These are phyloP conservation scores for Echinosophora koreensis DNA, from an alignment of 306 rosid genomes.

Conservation along the genomic window DNA sequence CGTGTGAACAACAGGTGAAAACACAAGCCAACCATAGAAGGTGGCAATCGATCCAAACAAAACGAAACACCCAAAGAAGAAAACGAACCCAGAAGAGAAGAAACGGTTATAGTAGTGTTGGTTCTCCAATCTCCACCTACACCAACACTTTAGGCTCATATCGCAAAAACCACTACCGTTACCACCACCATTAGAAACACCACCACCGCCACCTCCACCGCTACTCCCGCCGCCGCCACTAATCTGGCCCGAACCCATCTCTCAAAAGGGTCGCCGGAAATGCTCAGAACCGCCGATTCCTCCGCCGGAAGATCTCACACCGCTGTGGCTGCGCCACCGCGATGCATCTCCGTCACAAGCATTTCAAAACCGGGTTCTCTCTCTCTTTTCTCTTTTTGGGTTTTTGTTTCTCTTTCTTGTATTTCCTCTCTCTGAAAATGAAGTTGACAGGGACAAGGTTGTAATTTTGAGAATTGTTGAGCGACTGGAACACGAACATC, in stretches of 20 bases:
- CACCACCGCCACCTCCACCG: slow-evolving; percentile 19
- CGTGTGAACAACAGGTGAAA: slow-evolving; percentile 69
- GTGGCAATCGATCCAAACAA: slow-evolving; percentile 83
- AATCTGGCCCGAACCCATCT: slow-evolving; percentile 75
- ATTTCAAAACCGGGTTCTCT: slow-evolving; percentile 29
- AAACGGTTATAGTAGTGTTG: slow-evolving; percentile 60
- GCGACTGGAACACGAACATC: slow-evolving; percentile 10
- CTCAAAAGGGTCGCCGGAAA: slow-evolving; percentile 33
- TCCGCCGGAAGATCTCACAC: slow-evolving; percentile 44
- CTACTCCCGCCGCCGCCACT: slow-evolving; percentile 36
- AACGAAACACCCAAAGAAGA: slow-evolving; percentile 80
- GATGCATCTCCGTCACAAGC: slow-evolving; percentile 38
- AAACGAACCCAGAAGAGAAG: slow-evolving; percentile 75
- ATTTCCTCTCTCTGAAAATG: neutral
- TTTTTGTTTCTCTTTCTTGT: neutral
- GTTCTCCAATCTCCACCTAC: slow-evolving; percentile 63
- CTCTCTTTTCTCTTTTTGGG: neutral
- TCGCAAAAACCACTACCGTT: slow-evolving; percentile 62
- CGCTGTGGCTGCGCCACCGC: slow-evolving; percentile 48
- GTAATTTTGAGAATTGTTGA: slow-evolving; percentile 37
- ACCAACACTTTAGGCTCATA: slow-evolving; percentile 68
- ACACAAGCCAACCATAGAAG: slow-evolving; percentile 83
- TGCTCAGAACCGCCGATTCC: slow-evolving; percentile 2
- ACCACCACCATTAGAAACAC: slow-evolving; percentile 42
- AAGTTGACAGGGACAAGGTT: slow-evolving; percentile 33